phyloP scores from a whole-genome alignment of 1,139 yeast species.

The Suhomyces taliae region DNA sequence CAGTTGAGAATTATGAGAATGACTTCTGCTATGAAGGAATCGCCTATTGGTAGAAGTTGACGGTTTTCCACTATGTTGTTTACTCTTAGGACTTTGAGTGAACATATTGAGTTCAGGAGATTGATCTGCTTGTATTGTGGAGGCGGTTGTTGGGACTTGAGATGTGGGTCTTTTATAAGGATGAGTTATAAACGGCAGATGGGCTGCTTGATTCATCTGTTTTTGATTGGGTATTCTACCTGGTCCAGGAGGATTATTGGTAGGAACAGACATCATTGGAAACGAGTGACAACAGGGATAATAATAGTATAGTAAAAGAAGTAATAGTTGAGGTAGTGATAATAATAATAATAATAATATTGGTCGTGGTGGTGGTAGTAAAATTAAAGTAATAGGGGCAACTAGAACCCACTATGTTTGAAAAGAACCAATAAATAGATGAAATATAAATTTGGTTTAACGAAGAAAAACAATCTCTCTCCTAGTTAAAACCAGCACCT shows the following conservation, averaged over 20 bases:
- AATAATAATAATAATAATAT: too few relatives aligned
- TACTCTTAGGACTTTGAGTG: conserved; percentile 10
- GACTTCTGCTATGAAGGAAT: conserved; percentile 15
- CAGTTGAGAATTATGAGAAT: conserved; percentile 17
- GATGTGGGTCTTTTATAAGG: neutral
- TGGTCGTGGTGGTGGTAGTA: too few relatives aligned
- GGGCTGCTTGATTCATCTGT: neutral
- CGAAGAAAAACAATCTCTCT: too few relatives aligned
- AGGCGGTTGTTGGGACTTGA: neutral
- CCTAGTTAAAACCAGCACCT: too few relatives aligned
- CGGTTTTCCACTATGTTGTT: neutral
- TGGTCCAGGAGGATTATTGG: neutral
- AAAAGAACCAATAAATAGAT: too few relatives aligned
- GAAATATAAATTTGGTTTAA: too few relatives aligned
- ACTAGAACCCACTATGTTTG: too few relatives aligned
- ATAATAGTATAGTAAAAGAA: too few relatives aligned
- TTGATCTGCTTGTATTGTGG: conserved; percentile 3
- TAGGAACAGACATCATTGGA: neutral
- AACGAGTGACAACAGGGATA: neutral
- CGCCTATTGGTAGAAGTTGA: conserved; percentile 1
- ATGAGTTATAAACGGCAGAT: neutral
- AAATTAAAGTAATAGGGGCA: too few relatives aligned
- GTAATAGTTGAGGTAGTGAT: neutral
- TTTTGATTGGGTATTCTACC: neutral
- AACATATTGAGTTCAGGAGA: conserved; percentile 7